Evolutionary conservation across 176 grass and related monocot species (phyloP), one percentile per base, ranked within the genome.

Genomic region (Triticum urartu): DNA sequence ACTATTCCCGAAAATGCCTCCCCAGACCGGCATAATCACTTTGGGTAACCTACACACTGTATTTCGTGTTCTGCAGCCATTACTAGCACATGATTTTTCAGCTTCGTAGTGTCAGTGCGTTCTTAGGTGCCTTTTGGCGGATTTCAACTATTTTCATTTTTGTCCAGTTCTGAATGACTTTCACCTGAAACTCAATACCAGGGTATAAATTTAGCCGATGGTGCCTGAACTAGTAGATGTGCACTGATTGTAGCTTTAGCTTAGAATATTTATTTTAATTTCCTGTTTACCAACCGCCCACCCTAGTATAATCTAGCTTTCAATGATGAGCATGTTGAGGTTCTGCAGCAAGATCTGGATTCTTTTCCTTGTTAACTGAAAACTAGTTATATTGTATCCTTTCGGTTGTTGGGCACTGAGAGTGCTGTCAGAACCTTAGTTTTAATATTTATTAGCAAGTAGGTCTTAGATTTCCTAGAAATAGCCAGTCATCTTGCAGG

Each of bases 241-340:
- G 80, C 32, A 72, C 30, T 81, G 68, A 77, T 69, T 40, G 81
- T 88, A 90, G 30, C 68, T 87, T 80, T 32, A 52, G 50, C 60
- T 81, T 38, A 50, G 63, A 91, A 26, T 40, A 76, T 88, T 85
- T 85, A 25, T 78, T 85, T 67, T 85, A 85, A 54, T 61, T 71
- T 85, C 77, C 50, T 39, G 6, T 81, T 59, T 81, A 88, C 52
- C 64, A 85, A 81, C 70, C 22, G 50, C 63, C 69, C 52, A 81
- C 63, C 70, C 40, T 88, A 91, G 39, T 81, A 81, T 91, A 88
- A 85, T 91, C 85, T 91, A 85, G 63, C 70, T 88, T 85, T 88
- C 77, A 91, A 88, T 91, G 86, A 91, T 88, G 86, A 91, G 40
- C 86, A 88, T 81, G 86, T 85, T 91, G 78, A 48, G 77, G 69